phyloP scores from a whole-genome alignment of 75 land plant genomes.

The Gnetum montanum region DNA sequence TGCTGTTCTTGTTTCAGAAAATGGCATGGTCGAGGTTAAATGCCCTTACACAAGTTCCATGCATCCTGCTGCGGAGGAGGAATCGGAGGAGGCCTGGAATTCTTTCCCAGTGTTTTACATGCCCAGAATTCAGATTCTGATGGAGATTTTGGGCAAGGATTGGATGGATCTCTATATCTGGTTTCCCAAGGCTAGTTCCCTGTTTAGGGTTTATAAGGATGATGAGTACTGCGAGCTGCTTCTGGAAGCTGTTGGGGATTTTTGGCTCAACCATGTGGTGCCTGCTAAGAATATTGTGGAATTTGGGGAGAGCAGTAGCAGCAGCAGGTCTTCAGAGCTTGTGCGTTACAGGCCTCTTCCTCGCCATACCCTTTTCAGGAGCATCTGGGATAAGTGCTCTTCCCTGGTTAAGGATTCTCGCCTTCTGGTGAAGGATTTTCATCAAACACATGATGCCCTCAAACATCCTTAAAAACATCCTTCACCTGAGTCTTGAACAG shows the following conservation, averaged over 20 bases:
- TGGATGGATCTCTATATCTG: conserved; percentile 78
- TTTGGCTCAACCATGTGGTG: conserved; percentile 64
- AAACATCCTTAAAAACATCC: conserved; percentile 9
- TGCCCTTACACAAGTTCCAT: conserved; percentile 57
- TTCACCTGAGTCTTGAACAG: too few relatives aligned
- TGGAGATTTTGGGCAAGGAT: conserved; percentile 61
- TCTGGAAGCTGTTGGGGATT: conserved; percentile 37
- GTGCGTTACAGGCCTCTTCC: conserved; percentile 14
- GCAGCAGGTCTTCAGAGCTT: background rate
- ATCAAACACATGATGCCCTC: too few relatives aligned
- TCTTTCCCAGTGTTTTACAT: conserved; percentile 39
- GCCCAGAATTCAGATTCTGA: conserved; percentile 68
- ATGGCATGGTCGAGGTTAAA: conserved; percentile 64
- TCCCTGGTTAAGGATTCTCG: conserved; percentile 9
- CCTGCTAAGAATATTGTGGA: conserved; percentile 30
- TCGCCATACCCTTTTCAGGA: conserved; percentile 9
- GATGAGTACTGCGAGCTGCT: conserved; percentile 48
- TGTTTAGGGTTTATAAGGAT: conserved; percentile 44
- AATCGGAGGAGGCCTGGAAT: conserved; percentile 34
- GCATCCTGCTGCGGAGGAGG: conserved; percentile 26
- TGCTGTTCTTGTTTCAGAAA: conserved; percentile 25
- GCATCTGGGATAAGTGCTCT: conserved; percentile 13
- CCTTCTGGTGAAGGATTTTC: conserved; percentile 19
- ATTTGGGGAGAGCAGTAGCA: background rate
- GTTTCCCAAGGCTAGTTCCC: conserved; percentile 55